phyloP scores from a whole-genome alignment of 1,139 yeast genomes.

The Suhomyces wounanorum region DNA sequence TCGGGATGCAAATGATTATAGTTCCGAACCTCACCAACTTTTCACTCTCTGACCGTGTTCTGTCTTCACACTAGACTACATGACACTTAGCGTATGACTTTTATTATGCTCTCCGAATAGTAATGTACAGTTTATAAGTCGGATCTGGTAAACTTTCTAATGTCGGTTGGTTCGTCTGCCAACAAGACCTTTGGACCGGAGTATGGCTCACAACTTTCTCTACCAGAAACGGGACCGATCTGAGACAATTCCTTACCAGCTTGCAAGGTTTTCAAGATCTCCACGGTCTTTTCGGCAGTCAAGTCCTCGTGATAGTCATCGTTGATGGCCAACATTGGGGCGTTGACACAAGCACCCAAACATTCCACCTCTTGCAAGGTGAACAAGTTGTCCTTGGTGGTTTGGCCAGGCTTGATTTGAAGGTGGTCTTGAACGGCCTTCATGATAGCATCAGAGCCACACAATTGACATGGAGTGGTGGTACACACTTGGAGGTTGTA shows the following conservation, averaged over 20 bases:
- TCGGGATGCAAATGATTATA: too few relatives aligned
- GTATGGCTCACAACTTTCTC: conserved; percentile 76
- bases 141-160: conserved; percentile 59
- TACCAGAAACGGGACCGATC: conserved; percentile 70
- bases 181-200: conserved; percentile 69
- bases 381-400: conserved; percentile 74
- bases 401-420: conserved; percentile 73
- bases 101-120: conserved; percentile 10
- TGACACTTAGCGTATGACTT: background rate
- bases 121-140: conserved; percentile 35
- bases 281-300: conserved; percentile 65
- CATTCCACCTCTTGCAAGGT: conserved; percentile 90
- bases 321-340: conserved; percentile 84
- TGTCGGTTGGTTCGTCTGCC: conserved; percentile 64
- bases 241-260: conserved; percentile 59
- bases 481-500: conserved; percentile 86
- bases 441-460: conserved; percentile 80
- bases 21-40: too few relatives aligned
- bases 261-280: conserved; percentile 63
- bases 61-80: background rate
- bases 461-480: conserved; percentile 86
- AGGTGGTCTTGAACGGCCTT: conserved; percentile 65
- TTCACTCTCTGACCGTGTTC: too few relatives aligned
- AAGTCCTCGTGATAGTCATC: conserved; percentile 86
- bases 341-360: conserved; percentile 90